Base-by-base conservation (phyloP, 1,139 yeast species). In the Candida sanyaensis region DNA sequence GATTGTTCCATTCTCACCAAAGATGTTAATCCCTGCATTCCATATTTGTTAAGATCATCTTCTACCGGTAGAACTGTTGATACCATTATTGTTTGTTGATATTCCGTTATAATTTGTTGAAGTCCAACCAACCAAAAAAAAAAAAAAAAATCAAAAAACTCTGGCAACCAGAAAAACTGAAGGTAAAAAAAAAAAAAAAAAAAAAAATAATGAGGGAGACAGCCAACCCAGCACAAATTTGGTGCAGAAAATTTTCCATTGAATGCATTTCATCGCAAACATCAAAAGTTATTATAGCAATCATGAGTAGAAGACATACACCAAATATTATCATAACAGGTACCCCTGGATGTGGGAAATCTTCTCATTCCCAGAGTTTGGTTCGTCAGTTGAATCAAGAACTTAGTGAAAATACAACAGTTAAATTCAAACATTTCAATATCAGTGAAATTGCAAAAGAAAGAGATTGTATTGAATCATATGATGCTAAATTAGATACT, bases 301-400 rank as follows among this genome's bases (percentile, higher is more conserved):
- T 44, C 21, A 68, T 68, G 70, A 58, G 66, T 13, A 60, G 66
- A 50, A 74, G 89, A 64, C 63, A 60, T 38, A 63, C 71, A 36
- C 97, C 97, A 10, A 95, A 95, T 64, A 84, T 93, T 41, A 81
- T 95, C 37, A 80, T 93, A 44, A 93, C 98, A 6, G 99, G 99
- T 3, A 95, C 99, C 1, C 99, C 99, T 11, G 98, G 99, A 0
- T 90, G 97, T 58, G 99, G 99, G 11, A 93, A 93, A 62, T 81
- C 97, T 1, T 84, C 93, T 17, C 97, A 92, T 59, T 83, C 93
- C 3, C 84, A 81, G 58, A 72, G 77, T 48, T 71, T 92, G 49
- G 81, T 76, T 6, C 72, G 80, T 41, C 78, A 77, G 49, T 64
- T 84, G 6, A 74, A 68, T 23, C 70, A 68, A 10, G 56, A 61